These are phyloP conservation scores for Xylariaceae sp. DNA, from an alignment of 2,329 filamentous ascomycete genomes.

Conservation along the genomic window DNA sequence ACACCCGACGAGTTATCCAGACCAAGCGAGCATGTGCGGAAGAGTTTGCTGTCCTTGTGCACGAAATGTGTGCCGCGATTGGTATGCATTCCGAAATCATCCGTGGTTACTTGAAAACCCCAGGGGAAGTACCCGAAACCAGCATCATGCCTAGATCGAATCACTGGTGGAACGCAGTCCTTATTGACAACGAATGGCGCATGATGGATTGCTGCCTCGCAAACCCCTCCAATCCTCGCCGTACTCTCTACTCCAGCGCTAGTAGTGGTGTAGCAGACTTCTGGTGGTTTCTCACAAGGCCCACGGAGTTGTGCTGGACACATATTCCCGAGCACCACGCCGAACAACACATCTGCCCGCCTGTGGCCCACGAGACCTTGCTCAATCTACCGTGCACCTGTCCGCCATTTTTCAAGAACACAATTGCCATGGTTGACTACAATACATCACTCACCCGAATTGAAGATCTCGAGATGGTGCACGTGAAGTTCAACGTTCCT, in stretches of 20 bases:
- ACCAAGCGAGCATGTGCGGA: conserved; percentile 79
- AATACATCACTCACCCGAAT: conserved; percentile 83
- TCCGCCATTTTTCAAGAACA: conserved; percentile 82
- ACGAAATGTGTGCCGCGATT: conserved; percentile 90
- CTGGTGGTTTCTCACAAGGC: conserved; percentile 92
- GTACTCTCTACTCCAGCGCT: conserved; percentile 70
- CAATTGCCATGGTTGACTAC: conserved; percentile 77
- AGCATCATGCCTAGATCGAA: conserved; percentile 83
- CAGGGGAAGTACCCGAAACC: conserved; percentile 77
- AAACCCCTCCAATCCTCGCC: conserved; percentile 81
- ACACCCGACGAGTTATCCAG: conserved; percentile 79
- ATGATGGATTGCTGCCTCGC: conserved; percentile 93
- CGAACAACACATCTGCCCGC: conserved; percentile 90
- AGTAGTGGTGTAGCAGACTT: conserved; percentile 68
- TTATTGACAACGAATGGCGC: conserved; percentile 93
- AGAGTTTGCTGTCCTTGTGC: conserved; percentile 83
- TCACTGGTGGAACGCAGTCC: conserved; percentile 95
- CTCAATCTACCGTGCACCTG: conserved; percentile 82
- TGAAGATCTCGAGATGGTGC: conserved; percentile 89
- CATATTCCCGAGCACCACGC: conserved; percentile 83
- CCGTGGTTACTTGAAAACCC: conserved; percentile 83
- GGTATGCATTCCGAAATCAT: conserved; percentile 85
- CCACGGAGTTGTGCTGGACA: conserved; percentile 89
- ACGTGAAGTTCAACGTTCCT: conserved; percentile 83
- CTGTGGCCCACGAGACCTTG: conserved; percentile 79